Evolutionary conservation across 1,284 basidiomycete species (phyloP).

Genomic region (Amylostereum chailletii): DNA sequence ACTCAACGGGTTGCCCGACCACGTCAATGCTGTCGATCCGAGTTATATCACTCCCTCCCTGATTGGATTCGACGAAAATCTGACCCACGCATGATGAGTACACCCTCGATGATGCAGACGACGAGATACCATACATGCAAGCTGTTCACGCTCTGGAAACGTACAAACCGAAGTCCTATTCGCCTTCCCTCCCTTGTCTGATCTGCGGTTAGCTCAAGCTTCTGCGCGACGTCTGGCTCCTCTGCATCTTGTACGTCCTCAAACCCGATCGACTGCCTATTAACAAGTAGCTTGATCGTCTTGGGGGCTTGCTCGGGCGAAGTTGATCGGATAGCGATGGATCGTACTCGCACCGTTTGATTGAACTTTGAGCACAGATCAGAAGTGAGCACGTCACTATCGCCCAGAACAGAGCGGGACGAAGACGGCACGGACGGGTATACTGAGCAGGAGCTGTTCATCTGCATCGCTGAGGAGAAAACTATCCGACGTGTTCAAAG

Average conservation of each 20-base stretch:
- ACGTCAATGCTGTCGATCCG: slow-evolving; percentile 74
- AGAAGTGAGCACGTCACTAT: no score
- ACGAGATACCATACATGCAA: slow-evolving; percentile 44
- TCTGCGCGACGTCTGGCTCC: slow-evolving; percentile 45
- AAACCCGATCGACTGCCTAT: slow-evolving; percentile 61
- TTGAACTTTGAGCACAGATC: slow-evolving; percentile 48
- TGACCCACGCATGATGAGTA: slow-evolving; percentile 19
- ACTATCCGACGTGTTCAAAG: slow-evolving; percentile 33
- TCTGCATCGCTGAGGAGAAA: slow-evolving; percentile 76
- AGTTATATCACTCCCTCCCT: slow-evolving; percentile 66
- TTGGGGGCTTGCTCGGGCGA: slow-evolving; percentile 51
- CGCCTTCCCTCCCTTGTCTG: slow-evolving; percentile 48
- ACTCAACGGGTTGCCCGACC: slow-evolving; percentile 60
- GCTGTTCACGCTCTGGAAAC: slow-evolving; percentile 72
- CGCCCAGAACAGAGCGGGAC: no score
- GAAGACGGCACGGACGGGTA: slow-evolving; percentile 42
- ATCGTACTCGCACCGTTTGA: slow-evolving; percentile 67
- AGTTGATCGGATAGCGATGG: slow-evolving; percentile 53
- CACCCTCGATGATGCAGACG: not conserved
- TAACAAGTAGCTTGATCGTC: slow-evolving; percentile 59
- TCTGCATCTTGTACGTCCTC: slow-evolving; percentile 47
- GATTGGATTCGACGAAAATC: slow-evolving; percentile 76
- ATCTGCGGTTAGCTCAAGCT: slow-evolving; percentile 41
- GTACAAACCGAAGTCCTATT: slow-evolving; percentile 62
- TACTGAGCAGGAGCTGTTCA: slow-evolving; percentile 66